Percentiles rank a stretch among this genome's conserved stretches.
These are phyloP conservation scores for Tylopilus balloui DNA, from an alignment of 768 basidiomycete species.

Conservation along the genomic window DNA sequence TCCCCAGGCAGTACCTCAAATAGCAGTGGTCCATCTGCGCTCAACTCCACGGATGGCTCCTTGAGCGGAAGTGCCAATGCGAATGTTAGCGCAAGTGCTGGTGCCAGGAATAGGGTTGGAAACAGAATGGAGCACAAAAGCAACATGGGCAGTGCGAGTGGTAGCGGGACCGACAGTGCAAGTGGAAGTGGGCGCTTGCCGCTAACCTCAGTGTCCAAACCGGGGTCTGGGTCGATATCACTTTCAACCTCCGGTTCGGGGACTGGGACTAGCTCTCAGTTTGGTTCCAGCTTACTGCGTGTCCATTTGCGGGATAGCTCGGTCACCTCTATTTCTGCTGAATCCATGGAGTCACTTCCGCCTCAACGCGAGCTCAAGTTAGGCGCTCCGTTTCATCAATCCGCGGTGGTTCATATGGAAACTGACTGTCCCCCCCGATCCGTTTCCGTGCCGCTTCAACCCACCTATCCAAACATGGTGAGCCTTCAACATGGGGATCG, in stretches of 20 bases:
- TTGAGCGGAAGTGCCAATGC: background rate
- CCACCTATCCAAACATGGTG: background rate
- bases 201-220: conserved; percentile 18
- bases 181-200: conserved; percentile 7
- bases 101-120: conserved; percentile 6
- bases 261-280: conserved; percentile 21
- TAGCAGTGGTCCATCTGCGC: conserved; percentile 23
- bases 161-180: conserved; percentile 4
- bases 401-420: conserved; percentile 23
- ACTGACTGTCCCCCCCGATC: conserved; percentile 21
- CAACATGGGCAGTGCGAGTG: conserved; percentile 9
- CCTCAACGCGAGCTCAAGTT: conserved; percentile 4
- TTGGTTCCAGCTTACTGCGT: conserved; percentile 23
- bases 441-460: conserved; percentile 18
- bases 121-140: conserved; percentile 9
- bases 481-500: background rate
- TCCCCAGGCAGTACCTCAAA: conserved; percentile 25
- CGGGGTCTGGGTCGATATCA: conserved; percentile 21
- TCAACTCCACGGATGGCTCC: conserved; percentile 25
- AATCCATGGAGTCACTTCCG: conserved; percentile 18
- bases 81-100: conserved; percentile 6
- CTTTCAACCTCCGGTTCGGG: conserved; percentile 23
- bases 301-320: conserved; percentile 27
- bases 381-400: conserved; percentile 3
- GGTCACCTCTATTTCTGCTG: conserved; percentile 27